A percentile compares a stretch with the other conserved stretches of the same genome.
Evolutionary conservation across 371 early-diverging fungal species (phyloP).

Genomic region (Saksenaea vasiformis): DNA sequence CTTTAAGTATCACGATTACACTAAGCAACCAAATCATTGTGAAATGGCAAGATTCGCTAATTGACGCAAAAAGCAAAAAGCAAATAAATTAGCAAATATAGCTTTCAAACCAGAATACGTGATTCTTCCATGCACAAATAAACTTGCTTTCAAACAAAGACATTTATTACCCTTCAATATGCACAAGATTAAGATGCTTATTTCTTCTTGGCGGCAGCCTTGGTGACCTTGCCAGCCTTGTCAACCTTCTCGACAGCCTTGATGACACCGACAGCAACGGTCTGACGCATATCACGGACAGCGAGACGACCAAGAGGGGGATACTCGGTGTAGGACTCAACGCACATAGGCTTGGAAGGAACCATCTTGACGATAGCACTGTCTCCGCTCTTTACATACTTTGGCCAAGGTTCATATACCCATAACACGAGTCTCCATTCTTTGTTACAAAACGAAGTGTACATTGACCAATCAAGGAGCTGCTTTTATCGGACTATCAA

Average conservation of each 20-base stretch:
- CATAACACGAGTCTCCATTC: no score
- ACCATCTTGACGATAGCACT: slow-evolving; percentile 83
- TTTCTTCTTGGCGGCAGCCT: slow-evolving; percentile 74
- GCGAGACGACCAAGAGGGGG: slow-evolving; percentile 97
- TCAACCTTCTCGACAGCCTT: slow-evolving; percentile 86
- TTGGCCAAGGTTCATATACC: no score
- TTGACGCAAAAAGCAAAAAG: no score
- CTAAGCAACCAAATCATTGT: no score
- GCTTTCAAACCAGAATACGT: no score
- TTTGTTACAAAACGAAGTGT: no score
- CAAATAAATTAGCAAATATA: no score
- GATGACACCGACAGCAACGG: slow-evolving; percentile 94
- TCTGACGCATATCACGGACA: slow-evolving; percentile 96
- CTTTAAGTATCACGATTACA: no score
- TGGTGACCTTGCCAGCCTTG: slow-evolving; percentile 62
- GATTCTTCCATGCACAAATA: no score
- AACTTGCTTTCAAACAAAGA: slow-evolving; percentile 3
- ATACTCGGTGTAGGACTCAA: slow-evolving; percentile 90
- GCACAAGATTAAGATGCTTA: slow-evolving; percentile 39
- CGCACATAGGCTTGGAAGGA: slow-evolving; percentile 94
- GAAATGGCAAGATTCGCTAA: no score
- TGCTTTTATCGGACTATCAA: no score
- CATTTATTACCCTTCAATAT: not conserved
- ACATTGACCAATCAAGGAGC: no score
- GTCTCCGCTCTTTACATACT: not conserved